phyloP scores from a whole-genome alignment of 345 rosid species.

The Corchorus capsularis region DNA sequence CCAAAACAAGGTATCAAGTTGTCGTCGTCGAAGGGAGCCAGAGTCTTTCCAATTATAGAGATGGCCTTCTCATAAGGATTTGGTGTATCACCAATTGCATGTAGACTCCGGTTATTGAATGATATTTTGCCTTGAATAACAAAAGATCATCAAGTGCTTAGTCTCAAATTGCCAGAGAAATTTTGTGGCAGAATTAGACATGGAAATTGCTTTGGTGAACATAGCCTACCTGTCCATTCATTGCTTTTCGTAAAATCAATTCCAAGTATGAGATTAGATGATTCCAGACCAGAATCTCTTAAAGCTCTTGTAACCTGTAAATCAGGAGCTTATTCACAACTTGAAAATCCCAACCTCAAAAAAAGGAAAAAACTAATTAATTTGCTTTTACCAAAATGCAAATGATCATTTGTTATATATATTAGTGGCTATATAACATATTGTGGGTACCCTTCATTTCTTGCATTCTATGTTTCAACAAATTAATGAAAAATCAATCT shows the following conservation, averaged over 20 bases:
- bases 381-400: too few species aligned
- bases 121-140: constrained; percentile 50
- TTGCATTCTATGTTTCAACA: too few species aligned
- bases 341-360: background rate
- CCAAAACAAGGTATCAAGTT: constrained; percentile 83
- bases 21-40: constrained; percentile 88
- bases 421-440: too few species aligned
- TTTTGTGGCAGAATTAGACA: background rate
- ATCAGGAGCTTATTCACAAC: background rate
- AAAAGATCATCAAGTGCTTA: background rate
- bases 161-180: background rate
- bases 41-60: constrained; percentile 68
- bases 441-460: too few species aligned
- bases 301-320: constrained; percentile 65
- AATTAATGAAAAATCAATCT: too few species aligned
- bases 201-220: background rate
- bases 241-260: constrained; percentile 94
- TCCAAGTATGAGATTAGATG: constrained; percentile 86
- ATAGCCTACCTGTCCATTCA: constrained; percentile 74
- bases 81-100: constrained; percentile 48
- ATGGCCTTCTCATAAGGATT: constrained; percentile 87
- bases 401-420: too few species aligned
- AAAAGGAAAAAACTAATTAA: too few species aligned
- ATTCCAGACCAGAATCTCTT: constrained; percentile 77
- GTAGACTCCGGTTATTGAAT: constrained; percentile 62